Evolutionary conservation across 495 filamentous ascomycete genomes (phyloP).

Genomic region (Tuber umbilicatum): DNA sequence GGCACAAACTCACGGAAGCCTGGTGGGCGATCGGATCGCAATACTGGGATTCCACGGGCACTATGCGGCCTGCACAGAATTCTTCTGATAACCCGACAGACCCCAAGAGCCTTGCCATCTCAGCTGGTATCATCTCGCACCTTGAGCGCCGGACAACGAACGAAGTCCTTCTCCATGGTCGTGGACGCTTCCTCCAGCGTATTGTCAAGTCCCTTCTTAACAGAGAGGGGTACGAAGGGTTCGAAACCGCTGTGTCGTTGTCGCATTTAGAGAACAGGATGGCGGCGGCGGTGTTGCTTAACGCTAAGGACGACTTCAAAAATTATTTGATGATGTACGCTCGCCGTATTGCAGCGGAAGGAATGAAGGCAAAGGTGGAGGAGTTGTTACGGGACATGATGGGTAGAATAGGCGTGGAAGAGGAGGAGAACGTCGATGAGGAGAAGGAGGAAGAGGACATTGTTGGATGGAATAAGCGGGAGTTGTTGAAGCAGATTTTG

Average conservation of each 20-base stretch:
- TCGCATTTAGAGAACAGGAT: slow-evolving; percentile 94
- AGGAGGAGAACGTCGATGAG: slow-evolving; percentile 49
- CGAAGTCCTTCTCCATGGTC: slow-evolving; percentile 82
- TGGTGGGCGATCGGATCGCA: slow-evolving; percentile 99
- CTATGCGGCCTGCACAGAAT: slow-evolving; percentile 66
- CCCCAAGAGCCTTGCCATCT: slow-evolving; percentile 56
- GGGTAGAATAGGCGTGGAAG: slow-evolving; percentile 52
- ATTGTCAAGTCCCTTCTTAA: slow-evolving; percentile 78
- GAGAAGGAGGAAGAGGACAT: slow-evolving; percentile 51
- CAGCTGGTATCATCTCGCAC: slow-evolving; percentile 84
- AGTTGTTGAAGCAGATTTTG: slow-evolving; percentile 80
- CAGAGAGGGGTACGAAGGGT: slow-evolving; percentile 82
- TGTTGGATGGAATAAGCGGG: slow-evolving; percentile 82
- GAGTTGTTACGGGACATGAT: slow-evolving; percentile 75
- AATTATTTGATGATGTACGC: slow-evolving; percentile 93
- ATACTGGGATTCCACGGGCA: slow-evolving; percentile 86
- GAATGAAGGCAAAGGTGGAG: slow-evolving; percentile 77
- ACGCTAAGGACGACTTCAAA: slow-evolving; percentile 81
- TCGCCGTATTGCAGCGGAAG: slow-evolving; percentile 87
- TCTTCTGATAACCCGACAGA: slow-evolving; percentile 45
- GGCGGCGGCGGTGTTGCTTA: slow-evolving; percentile 77
- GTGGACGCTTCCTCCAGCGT: slow-evolving; percentile 79
- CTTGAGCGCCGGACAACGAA: slow-evolving; percentile 91
- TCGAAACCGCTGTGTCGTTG: slow-evolving; percentile 84
- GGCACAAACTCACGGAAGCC: slow-evolving; percentile 86